Percentiles rank a stretch among this genome's conserved stretches.
Evolutionary conservation across 2,329 filamentous ascomycete species (phyloP).

Genomic region (Triangularia verruculosa): DNA sequence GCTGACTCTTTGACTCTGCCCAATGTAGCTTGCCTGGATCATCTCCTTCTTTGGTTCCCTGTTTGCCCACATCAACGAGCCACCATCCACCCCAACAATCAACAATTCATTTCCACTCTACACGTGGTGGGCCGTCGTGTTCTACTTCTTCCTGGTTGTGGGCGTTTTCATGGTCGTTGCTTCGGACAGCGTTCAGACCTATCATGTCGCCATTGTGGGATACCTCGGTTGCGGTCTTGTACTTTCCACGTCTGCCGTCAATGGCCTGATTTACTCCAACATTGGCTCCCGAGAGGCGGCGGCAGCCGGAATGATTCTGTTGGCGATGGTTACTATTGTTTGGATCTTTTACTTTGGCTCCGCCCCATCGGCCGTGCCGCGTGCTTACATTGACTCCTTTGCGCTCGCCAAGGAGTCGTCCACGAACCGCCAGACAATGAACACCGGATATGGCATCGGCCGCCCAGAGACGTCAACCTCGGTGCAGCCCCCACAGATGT

Average conservation of each 20-base stretch:
- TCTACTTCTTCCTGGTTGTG: slow-evolving; percentile 77
- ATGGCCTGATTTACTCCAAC: slow-evolving; percentile 76
- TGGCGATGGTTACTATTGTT: slow-evolving; percentile 88
- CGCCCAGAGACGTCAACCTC: slow-evolving; percentile 83
- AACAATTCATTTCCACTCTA: slow-evolving; percentile 70
- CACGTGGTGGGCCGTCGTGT: slow-evolving; percentile 88
- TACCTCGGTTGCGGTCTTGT: slow-evolving; percentile 82
- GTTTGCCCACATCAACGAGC: slow-evolving; percentile 59
- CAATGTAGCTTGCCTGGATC: slow-evolving; percentile 81
- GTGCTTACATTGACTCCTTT: slow-evolving; percentile 93
- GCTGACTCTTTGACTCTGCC: slow-evolving; percentile 20
- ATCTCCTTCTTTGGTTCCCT: slow-evolving; percentile 88
- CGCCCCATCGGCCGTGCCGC: slow-evolving; percentile 77
- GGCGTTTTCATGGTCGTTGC: slow-evolving; percentile 81
- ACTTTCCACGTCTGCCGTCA: slow-evolving; percentile 80
- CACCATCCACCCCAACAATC: slow-evolving; percentile 24
- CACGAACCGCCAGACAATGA: slow-evolving; percentile 67
- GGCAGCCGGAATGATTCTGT: slow-evolving; percentile 86
- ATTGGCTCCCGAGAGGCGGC: slow-evolving; percentile 76
- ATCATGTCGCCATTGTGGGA: slow-evolving; percentile 87
- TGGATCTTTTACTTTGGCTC: slow-evolving; percentile 99
- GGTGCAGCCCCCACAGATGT: slow-evolving; percentile 85
- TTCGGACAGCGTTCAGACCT: slow-evolving; percentile 79
- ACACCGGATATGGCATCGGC: slow-evolving; percentile 65
- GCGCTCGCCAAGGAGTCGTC: slow-evolving; percentile 83